A percentile compares a stretch with the other conserved stretches of the same genome.
These are phyloP conservation scores for Phyllosticta citriasiana DNA, from an alignment of 2,329 filamentous ascomycete genomes.

Conservation along the genomic window DNA sequence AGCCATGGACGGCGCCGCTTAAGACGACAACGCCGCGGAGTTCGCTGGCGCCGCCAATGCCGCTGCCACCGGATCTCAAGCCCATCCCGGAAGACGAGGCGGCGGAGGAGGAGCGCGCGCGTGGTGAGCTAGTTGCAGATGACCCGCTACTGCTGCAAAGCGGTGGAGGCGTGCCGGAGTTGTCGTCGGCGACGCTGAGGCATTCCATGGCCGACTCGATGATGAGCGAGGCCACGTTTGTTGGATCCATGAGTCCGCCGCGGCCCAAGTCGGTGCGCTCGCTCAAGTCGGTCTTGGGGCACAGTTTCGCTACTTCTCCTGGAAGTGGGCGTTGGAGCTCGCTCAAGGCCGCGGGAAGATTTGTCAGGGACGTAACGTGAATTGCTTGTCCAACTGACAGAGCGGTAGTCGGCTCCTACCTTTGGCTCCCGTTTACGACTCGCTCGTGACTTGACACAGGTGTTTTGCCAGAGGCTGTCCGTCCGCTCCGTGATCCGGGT, in stretches of 20 bases:
- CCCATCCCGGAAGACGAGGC: conserved; percentile 1
- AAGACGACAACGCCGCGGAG: background rate
- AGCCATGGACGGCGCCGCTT: background rate
- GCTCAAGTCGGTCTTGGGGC: background rate
- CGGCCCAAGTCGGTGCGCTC: background rate
- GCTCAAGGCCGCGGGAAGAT: background rate
- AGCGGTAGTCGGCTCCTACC: too few relatives aligned
- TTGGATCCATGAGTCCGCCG: conserved; percentile 6
- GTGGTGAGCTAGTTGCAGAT: background rate
- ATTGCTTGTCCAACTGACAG: background rate
- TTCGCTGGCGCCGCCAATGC: background rate
- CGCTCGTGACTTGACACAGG: too few relatives aligned
- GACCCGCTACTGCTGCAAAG: background rate
- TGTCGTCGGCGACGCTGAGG: background rate
- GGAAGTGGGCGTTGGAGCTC: background rate
- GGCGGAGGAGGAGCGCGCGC: background rate
- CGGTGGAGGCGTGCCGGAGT: background rate
- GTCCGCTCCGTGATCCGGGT: too few relatives aligned
- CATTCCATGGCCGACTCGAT: conserved; percentile 5
- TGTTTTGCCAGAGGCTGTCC: too few relatives aligned
- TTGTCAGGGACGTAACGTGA: background rate
- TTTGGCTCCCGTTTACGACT: too few relatives aligned
- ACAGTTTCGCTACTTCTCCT: background rate
- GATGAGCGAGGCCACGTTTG: conserved; percentile 7
- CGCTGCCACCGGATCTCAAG: background rate